A percentile compares a stretch with the other conserved stretches of the same genome.
Evolutionary conservation across 169 alveolate genomes (phyloP).

Genomic region (Plasmodium gallinaceum): DNA sequence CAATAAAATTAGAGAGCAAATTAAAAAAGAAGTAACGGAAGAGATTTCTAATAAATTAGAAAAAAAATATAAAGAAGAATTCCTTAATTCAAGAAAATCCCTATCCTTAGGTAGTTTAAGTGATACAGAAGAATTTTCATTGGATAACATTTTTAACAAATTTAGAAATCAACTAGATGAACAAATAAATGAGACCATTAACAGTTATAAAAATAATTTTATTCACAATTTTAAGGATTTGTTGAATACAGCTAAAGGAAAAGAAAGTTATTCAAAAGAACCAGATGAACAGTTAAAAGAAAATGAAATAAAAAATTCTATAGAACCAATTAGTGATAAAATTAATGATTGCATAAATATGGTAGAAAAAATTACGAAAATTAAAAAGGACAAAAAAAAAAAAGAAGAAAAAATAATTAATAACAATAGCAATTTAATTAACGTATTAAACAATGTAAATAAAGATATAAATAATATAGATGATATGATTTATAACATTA

Average conservation of each 20-base stretch:
- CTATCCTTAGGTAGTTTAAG: neutral
- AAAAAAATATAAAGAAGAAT: slow-evolving; percentile 57
- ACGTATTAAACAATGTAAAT: slow-evolving; percentile 38
- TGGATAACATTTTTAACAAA: slow-evolving; percentile 25
- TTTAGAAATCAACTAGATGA: slow-evolving; percentile 33
- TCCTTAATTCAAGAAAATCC: slow-evolving; percentile 10
- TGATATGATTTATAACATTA: slow-evolving; percentile 40
- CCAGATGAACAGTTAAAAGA: neutral
- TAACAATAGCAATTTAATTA: slow-evolving; percentile 13
- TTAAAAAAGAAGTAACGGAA: slow-evolving; percentile 37
- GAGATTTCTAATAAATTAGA: slow-evolving; percentile 54
- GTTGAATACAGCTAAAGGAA: slow-evolving; percentile 13
- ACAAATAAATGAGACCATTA: slow-evolving; percentile 51
- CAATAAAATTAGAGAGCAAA: slow-evolving; percentile 37
- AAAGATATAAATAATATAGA: slow-evolving; percentile 54
- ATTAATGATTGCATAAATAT: slow-evolving; percentile 61
- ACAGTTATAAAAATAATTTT: slow-evolving; percentile 53
- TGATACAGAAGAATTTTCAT: neutral
- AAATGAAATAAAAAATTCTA: neutral
- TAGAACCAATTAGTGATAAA: slow-evolving; percentile 21
- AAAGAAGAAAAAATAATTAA: slow-evolving; percentile 9
- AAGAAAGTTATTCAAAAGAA: neutral
- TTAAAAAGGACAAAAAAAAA: slow-evolving; percentile 4
- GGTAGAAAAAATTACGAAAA: slow-evolving; percentile 15
- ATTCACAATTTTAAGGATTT: slow-evolving; percentile 30